Evolutionary conservation across 768 basidiomycete species (phyloP).

Genomic region (Auricularia sp.): DNA sequence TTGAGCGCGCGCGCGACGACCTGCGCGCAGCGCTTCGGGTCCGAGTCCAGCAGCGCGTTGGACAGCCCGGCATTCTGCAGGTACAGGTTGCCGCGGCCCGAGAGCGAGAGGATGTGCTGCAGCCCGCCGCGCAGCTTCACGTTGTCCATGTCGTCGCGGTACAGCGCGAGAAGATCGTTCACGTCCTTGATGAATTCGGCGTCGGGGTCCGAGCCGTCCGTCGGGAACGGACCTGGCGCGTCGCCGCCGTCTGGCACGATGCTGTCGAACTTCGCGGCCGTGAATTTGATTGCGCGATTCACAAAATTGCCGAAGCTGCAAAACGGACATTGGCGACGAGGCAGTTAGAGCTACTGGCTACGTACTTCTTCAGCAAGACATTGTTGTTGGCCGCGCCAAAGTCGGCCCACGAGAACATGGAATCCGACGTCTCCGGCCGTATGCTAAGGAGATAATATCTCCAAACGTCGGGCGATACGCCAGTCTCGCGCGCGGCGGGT

Average conservation of each 20-base stretch:
- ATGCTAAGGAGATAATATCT: conserved; percentile 90
- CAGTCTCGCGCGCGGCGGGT: conserved; percentile 86
- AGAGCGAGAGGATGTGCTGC: conserved; percentile 82
- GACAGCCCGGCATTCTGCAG: conserved; percentile 87
- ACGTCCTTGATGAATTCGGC: conserved; percentile 70
- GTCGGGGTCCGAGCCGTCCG: conserved; percentile 44
- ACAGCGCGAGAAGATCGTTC: conserved; percentile 69
- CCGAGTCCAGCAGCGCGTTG: conserved; percentile 74
- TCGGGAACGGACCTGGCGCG: conserved; percentile 54
- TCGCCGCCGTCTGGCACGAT: conserved; percentile 74
- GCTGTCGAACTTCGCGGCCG: conserved; percentile 72
- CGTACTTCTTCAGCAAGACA: conserved; percentile 85
- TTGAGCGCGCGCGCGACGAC: conserved; percentile 87
- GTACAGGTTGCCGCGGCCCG: conserved; percentile 83
- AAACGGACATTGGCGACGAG: neutral
- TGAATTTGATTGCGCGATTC: conserved; percentile 89
- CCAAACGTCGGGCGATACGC: conserved; percentile 92
- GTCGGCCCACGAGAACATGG: conserved; percentile 95
- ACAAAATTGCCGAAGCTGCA: conserved; percentile 92
- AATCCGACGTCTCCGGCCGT: conserved; percentile 86
- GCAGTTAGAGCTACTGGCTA: neutral
- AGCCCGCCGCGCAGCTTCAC: conserved; percentile 86
- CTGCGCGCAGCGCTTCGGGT: conserved; percentile 79
- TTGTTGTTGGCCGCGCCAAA: conserved; percentile 91
- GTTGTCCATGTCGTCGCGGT: conserved; percentile 79